These are phyloP conservation scores for Platanthera zijinensis DNA, from an alignment of 106 monocot genomes.

Conservation along the genomic window DNA sequence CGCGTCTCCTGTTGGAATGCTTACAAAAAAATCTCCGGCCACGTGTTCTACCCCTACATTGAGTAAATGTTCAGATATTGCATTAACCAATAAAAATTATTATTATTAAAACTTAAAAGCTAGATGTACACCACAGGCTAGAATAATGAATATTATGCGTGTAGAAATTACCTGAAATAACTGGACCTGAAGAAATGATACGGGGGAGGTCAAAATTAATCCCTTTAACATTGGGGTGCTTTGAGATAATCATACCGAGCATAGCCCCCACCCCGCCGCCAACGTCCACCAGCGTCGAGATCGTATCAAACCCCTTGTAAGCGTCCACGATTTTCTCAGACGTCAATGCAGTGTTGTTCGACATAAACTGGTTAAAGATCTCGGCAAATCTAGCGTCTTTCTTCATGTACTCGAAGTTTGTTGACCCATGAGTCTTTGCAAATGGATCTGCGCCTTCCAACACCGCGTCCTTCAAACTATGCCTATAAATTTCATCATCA, in stretches of 20 bases:
- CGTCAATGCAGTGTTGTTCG: conserved; percentile 13
- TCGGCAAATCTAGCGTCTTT: conserved; percentile 8
- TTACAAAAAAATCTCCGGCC: too few species aligned
- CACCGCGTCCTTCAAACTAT: conserved; percentile 4
- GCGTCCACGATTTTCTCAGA: conserved; percentile 20
- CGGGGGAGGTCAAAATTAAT: conserved; percentile 18
- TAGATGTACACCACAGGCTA: too few species aligned
- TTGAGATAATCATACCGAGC: conserved; percentile 4
- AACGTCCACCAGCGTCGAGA: conserved; percentile 8
- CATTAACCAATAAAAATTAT: too few species aligned
- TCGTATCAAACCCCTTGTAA: conserved; percentile 13
- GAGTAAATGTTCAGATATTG: too few species aligned
- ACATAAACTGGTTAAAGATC: conserved; percentile 38
- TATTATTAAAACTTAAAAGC: too few species aligned
- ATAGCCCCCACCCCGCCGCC: conserved; percentile 8
- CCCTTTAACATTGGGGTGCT: conserved; percentile 11
- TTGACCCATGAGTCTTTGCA: conserved; percentile 16
- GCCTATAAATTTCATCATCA: neutral
- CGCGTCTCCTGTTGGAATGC: too few species aligned
- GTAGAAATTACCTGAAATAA: neutral
- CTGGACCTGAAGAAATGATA: conserved; percentile 5
- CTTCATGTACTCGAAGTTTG: conserved; percentile 23
- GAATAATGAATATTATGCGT: too few species aligned
- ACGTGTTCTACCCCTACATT: too few species aligned
- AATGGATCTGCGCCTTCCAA: conserved; percentile 5